Conservation (phyloP, 2,329 filamentous ascomycete genomes). For the Xylariales sp. region DNA sequence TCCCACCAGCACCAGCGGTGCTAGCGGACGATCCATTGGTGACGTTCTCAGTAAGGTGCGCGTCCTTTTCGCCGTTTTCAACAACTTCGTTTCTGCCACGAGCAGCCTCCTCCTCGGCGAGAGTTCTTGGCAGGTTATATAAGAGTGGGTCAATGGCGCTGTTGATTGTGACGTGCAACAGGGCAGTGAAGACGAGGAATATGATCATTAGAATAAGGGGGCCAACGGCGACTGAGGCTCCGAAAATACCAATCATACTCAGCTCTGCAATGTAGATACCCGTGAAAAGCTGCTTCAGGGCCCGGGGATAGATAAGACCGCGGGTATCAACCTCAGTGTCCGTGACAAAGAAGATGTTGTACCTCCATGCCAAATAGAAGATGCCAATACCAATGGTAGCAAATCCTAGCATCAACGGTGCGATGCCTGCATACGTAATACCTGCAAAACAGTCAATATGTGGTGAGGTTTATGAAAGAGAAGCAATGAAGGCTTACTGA, state of each 20-base stretch:
- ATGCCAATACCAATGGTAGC: slow-evolving; percentile 80
- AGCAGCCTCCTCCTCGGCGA: slow-evolving; percentile 59
- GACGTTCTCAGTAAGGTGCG: slow-evolving; percentile 37
- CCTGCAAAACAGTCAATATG: slow-evolving; percentile 59
- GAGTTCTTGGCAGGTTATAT: slow-evolving; percentile 81
- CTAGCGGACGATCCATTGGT: slow-evolving; percentile 41
- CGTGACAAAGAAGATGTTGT: slow-evolving; percentile 90
- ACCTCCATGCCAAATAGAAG: slow-evolving; percentile 89
- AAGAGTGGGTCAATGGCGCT: slow-evolving; percentile 80
- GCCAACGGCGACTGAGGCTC: slow-evolving; percentile 72
- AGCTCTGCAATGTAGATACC: slow-evolving; percentile 86
- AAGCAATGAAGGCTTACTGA: slow-evolving; percentile 65
- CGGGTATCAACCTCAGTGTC: slow-evolving; percentile 87
- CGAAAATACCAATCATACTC: slow-evolving; percentile 87
- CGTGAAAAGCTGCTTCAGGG: slow-evolving; percentile 84
- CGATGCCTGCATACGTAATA: slow-evolving; percentile 87
- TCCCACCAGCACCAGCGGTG: slow-evolving; percentile 46
- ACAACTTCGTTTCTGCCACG: slow-evolving; percentile 40
- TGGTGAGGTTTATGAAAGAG: neutral
- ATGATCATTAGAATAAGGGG: slow-evolving; percentile 81
- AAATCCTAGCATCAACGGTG: slow-evolving; percentile 85
- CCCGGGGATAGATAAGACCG: slow-evolving; percentile 87
- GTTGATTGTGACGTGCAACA: slow-evolving; percentile 81
- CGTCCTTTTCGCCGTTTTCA: slow-evolving; percentile 33
- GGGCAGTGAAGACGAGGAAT: slow-evolving; percentile 77